Percentiles rank a stretch among this genome's conserved stretches.
Evolutionary conservation across 768 basidiomycete species (phyloP).

Genomic region (Phanerochaete sordida): DNA sequence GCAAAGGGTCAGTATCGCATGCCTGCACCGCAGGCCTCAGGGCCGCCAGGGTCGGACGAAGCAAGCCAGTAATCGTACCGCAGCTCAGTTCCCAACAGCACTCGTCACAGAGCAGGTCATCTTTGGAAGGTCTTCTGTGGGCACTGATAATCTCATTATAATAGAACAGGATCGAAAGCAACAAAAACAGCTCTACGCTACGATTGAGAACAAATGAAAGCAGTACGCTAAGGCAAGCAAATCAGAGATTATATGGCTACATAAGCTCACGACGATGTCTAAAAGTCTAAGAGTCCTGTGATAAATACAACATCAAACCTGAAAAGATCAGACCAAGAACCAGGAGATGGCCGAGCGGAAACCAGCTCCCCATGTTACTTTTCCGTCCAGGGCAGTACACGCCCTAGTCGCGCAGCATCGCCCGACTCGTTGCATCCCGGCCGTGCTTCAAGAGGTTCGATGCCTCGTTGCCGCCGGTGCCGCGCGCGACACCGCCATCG

Average conservation of each 20-base stretch:
- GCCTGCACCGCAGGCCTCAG: too few species aligned
- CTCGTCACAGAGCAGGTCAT: too few species aligned
- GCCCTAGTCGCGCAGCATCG: constrained; percentile 34
- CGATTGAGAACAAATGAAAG: not conserved
- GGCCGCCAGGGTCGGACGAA: too few species aligned
- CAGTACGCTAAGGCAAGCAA: not conserved
- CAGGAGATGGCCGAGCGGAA: not conserved
- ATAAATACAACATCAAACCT: not conserved
- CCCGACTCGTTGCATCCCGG: constrained; percentile 78
- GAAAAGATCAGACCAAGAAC: not conserved
- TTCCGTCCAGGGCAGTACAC: not conserved
- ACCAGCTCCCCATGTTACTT: not conserved
- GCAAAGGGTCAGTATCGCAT: too few species aligned
- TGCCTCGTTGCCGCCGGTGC: constrained; percentile 89
- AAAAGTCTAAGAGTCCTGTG: not conserved
- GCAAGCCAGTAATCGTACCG: too few species aligned
- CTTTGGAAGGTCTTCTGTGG: too few species aligned
- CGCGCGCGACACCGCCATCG: constrained; percentile 52
- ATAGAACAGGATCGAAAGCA: not conserved
- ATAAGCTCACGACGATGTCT: not conserved
- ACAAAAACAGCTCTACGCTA: not conserved
- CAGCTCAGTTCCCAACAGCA: too few species aligned
- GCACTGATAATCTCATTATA: not conserved
- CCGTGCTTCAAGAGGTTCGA: constrained; percentile 83
- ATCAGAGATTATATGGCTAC: not conserved